A percentile compares a stretch with the other conserved stretches of the same genome.
Conservation (phyloP, 805 yeast species). For the Schwanniomyces sp. region DNA sequence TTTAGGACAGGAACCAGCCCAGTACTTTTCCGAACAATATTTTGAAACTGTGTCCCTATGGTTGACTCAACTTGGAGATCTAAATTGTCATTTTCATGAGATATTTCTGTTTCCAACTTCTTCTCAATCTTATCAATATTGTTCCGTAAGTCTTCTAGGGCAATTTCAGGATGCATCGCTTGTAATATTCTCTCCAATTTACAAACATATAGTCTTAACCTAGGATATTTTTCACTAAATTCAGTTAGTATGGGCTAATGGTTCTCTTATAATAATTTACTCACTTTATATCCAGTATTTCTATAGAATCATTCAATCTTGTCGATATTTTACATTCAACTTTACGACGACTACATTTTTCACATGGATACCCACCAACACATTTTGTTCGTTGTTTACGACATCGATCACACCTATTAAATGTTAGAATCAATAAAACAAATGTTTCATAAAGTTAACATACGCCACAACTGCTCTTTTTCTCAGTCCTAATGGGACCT, state of each 20-base stretch:
- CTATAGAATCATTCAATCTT: slow-evolving; percentile 4
- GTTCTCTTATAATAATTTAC: not conserved
- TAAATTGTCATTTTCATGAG: not conserved
- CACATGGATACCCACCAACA: slow-evolving; percentile 9
- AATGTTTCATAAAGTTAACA: not conserved
- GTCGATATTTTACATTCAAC: slow-evolving; percentile 3
- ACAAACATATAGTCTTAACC: slow-evolving; percentile 5
- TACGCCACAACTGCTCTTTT: slow-evolving; percentile 9
- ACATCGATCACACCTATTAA: slow-evolving; percentile 11
- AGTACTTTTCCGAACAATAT: not conserved
- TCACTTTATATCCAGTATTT: slow-evolving; percentile 3
- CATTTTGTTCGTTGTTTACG: slow-evolving; percentile 9
- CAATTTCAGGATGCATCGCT: slow-evolving; percentile 6
- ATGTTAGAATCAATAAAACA: slow-evolving; percentile 1
- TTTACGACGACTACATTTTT: not conserved
- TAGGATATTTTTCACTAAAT: not conserved
- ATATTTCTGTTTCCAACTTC: slow-evolving; percentile 5
- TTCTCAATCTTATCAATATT: slow-evolving; percentile 12
- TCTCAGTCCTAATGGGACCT: slow-evolving; percentile 8
- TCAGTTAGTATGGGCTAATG: not conserved
- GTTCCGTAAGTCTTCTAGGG: slow-evolving; percentile 8
- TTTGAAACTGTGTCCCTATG: not conserved
- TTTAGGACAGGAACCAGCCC: not conserved
- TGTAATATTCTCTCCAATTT: slow-evolving; percentile 14
- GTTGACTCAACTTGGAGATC: not conserved